phyloP scores from a whole-genome alignment of 2,329 filamentous ascomycete genomes.

The Cryphonectria japonica region DNA sequence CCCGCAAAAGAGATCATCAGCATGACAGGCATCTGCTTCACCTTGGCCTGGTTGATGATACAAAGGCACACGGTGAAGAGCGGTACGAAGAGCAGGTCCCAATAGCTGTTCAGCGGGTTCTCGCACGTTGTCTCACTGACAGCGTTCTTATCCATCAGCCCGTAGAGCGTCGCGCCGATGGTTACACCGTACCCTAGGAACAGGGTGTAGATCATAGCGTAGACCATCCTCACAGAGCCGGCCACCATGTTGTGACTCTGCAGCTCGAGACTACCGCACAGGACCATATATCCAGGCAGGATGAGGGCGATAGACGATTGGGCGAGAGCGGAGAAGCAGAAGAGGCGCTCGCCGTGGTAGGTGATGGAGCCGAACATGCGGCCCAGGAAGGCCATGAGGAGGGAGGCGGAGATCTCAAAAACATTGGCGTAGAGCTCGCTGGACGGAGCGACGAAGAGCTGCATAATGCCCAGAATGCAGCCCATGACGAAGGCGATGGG shows the following conservation, averaged over 20 bases:
- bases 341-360: constrained; percentile 51
- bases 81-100: constrained; percentile 62
- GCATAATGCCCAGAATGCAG: constrained; percentile 72
- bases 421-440: constrained; percentile 64
- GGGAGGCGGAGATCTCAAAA: constrained; percentile 53
- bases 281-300: constrained; percentile 72
- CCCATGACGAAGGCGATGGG: constrained; percentile 78
- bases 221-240: constrained; percentile 74
- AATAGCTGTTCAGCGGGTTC: constrained; percentile 52
- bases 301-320: constrained; percentile 79
- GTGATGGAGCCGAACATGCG: constrained; percentile 71
- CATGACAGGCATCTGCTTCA: constrained; percentile 78
- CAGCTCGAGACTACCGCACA: constrained; percentile 60
- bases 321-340: constrained; percentile 73
- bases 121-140: constrained; percentile 51
- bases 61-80: constrained; percentile 68
- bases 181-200: constrained; percentile 76
- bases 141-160: constrained; percentile 60
- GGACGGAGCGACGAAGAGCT: constrained; percentile 73
- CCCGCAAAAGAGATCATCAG: constrained; percentile 72
- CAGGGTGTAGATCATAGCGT: constrained; percentile 73
- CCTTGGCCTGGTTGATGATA: constrained; percentile 73
- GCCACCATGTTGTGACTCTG: constrained; percentile 72
- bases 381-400: constrained; percentile 69
- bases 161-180: constrained; percentile 66